These are phyloP conservation scores for Fusarium sp. DNA, from an alignment of 2,329 filamentous ascomycete genomes.

Conservation along the genomic window DNA sequence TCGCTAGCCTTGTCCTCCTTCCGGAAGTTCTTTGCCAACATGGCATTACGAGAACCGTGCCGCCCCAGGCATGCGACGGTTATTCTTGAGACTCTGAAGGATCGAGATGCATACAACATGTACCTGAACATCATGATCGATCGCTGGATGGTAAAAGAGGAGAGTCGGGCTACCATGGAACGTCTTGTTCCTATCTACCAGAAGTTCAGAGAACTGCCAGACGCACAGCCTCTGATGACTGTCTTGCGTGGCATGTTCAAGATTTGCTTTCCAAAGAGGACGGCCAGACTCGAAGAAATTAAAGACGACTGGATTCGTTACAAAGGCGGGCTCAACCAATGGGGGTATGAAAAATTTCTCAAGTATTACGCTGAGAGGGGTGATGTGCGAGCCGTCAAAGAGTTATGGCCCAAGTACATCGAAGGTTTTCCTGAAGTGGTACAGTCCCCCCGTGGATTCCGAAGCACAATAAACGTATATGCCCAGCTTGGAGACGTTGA, in stretches of 20 bases:
- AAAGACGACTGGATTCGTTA: conserved; percentile 60
- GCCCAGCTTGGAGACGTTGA: conserved; percentile 73
- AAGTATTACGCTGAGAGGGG: conserved; percentile 60
- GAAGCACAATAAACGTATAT: conserved; percentile 76
- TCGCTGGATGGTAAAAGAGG: conserved; percentile 42
- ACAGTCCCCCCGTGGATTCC: conserved; percentile 53
- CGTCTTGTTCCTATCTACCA: conserved; percentile 57
- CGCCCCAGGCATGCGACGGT: conserved; percentile 47
- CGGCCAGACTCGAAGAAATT: conserved; percentile 57
- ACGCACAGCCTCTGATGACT: conserved; percentile 49
- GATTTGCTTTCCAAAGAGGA: conserved; percentile 51
- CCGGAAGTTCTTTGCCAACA: conserved; percentile 46
- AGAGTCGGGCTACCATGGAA: conserved; percentile 43
- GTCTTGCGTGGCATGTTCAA: conserved; percentile 60
- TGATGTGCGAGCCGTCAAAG: conserved; percentile 57
- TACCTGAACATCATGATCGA: conserved; percentile 53
- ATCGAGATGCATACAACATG: conserved; percentile 55
- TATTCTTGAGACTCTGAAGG: conserved; percentile 55
- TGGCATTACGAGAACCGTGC: conserved; percentile 49
- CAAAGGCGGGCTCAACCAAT: conserved; percentile 53
- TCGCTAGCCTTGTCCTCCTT: conserved; percentile 43
- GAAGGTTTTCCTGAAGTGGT: conserved; percentile 50
- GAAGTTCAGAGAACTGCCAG: conserved; percentile 56
- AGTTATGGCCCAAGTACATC: conserved; percentile 58
- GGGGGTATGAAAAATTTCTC: conserved; percentile 61